Evolutionary conservation across 345 rosid species (phyloP), one percentile per base, ranked within the genome.

Genomic region (Sonneratia caseolaris): DNA sequence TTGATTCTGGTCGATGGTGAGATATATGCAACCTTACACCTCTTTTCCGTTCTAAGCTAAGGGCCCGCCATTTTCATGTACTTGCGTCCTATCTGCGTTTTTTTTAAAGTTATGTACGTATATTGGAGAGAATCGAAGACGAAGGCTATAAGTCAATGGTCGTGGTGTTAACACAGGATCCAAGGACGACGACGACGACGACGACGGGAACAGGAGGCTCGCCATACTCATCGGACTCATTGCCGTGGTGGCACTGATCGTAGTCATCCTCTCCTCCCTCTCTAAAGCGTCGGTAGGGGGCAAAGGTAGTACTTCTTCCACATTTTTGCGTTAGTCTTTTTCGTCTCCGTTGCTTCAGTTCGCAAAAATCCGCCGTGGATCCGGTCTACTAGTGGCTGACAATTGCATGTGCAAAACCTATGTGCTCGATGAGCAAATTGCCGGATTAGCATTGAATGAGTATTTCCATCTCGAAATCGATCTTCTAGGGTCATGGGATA

Each of bases 211-310:
- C 89, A 94, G 89, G 86, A 94, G 97, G 10, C 84, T 94, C 0
- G 97, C 98, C 40, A 91, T 94, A 57, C 53, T 94, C 79, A 83
- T 94, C 64, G 98, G 97, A 1, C 85, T 91, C 59, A 89, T 94
- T 32, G 97, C 93, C 22, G 97, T 81, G 74, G 93, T 91, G 80
- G 89, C 91, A 61, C 77, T 94, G 56, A 83, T 94, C 79, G 85
- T 94, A 27, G 80, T 94, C 7, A 78, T 90, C 76, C 78, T 90
- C 35, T 86, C 96, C 70, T 91, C 83, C 86, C 64, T 88, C 36
- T 79, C 92, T 74, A 91, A 84, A 76, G 67, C 68, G 42, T 87
- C 86, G 43, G 95, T 81, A 45, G 77, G 78, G 73, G 95, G 76
- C 73, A 91, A 84, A 86, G 88, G 96, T 88, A 74, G n/a, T 27